Evolutionary conservation across 2,329 filamentous ascomycete species (phyloP).

Genomic region (Colletotrichum melonis): DNA sequence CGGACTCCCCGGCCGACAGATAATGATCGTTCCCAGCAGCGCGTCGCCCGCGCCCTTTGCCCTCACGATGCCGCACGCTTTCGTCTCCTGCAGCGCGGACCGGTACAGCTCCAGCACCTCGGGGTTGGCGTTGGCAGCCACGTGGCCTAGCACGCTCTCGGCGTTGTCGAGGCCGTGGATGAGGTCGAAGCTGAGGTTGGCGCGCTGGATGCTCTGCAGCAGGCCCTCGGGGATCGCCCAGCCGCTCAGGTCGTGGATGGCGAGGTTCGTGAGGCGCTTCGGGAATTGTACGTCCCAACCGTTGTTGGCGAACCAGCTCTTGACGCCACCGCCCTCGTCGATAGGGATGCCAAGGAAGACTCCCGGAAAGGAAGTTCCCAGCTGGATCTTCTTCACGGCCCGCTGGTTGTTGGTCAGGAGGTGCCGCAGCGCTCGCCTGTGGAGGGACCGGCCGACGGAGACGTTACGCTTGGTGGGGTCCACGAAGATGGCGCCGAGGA

Average conservation of each 20-base stretch:
- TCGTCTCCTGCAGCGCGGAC: slow-evolving; percentile 76
- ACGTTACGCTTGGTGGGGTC: slow-evolving; percentile 87
- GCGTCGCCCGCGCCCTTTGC: slow-evolving; percentile 76
- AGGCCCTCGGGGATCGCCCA: slow-evolving; percentile 85
- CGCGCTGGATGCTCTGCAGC: slow-evolving; percentile 76
- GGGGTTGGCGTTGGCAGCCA: slow-evolving; percentile 78
- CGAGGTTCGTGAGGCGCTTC: slow-evolving; percentile 72
- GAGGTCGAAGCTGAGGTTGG: slow-evolving; percentile 83
- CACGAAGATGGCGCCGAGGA: slow-evolving; percentile 89
- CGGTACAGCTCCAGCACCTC: slow-evolving; percentile 85
- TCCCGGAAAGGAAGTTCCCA: slow-evolving; percentile 84
- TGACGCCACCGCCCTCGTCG: slow-evolving; percentile 61
- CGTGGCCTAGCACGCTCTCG: slow-evolving; percentile 78
- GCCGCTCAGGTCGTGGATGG: slow-evolving; percentile 75
- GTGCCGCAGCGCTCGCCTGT: slow-evolving; percentile 84
- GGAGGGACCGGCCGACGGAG: slow-evolving; percentile 90
- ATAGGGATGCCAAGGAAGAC: slow-evolving; percentile 86
- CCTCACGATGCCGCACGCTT: slow-evolving; percentile 83
- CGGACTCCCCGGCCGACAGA: slow-evolving; percentile 77
- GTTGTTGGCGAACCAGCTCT: slow-evolving; percentile 88
- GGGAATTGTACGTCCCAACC: slow-evolving; percentile 83
- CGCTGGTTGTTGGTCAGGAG: slow-evolving; percentile 69
- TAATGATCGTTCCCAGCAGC: slow-evolving; percentile 83
- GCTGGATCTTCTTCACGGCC: slow-evolving; percentile 81
- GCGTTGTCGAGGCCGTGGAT: slow-evolving; percentile 84